Evolutionary conservation across 192 early-diverging fungal species (phyloP).

Genomic region (Linnemannia schmuckeri): DNA sequence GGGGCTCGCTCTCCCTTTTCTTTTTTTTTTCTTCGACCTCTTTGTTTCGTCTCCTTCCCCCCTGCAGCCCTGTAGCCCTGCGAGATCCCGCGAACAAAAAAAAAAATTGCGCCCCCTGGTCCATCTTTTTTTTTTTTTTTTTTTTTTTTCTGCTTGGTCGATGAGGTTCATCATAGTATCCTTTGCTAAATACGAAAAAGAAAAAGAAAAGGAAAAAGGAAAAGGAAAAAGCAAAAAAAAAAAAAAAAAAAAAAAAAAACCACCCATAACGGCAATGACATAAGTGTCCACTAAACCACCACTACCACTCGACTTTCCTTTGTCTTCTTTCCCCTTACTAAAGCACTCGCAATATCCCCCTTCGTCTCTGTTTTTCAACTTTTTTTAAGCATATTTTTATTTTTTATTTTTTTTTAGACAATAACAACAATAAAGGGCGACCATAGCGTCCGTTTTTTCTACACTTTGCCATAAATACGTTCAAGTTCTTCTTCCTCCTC

Average conservation of each 20-base stretch:
- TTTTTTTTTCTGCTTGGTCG: conserved; percentile 8
- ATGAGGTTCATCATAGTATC: no score
- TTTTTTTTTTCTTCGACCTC: background rate
- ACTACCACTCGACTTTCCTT: background rate
- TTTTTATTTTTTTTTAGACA: background rate
- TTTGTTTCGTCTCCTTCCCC: background rate
- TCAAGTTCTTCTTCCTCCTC: conserved; percentile 49
- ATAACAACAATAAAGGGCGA: background rate
- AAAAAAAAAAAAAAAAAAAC: no score
- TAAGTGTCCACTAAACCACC: no score
- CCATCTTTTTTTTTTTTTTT: no score
- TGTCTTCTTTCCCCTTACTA: background rate
- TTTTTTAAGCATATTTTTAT: background rate
- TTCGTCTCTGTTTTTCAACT: background rate
- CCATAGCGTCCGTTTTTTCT: background rate
- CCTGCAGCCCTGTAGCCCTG: background rate
- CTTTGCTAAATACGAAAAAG: no score
- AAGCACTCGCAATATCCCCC: background rate
- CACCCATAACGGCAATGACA: background rate
- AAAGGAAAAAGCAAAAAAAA: no score
- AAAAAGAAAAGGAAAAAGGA: no score
- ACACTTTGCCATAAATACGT: conserved; percentile 34
- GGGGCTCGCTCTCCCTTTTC: background rate
- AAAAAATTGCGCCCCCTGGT: no score
- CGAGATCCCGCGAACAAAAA: no score